Evolutionary conservation across 1,284 basidiomycete genomes (phyloP).

Genomic region (Ceratobasidium sp.): DNA sequence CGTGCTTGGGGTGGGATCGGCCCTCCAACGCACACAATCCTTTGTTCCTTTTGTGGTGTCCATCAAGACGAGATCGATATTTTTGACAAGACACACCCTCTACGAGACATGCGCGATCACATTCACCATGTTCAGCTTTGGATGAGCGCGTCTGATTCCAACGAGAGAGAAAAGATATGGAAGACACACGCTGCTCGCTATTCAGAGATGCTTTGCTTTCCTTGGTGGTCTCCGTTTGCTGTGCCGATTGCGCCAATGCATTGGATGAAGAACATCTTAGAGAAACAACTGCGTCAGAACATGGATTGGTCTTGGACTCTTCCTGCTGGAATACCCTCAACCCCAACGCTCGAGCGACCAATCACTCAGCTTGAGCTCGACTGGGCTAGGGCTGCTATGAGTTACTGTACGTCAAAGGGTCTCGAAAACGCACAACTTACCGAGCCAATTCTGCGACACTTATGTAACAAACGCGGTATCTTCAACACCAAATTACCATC

Average conservation of each 20-base stretch:
- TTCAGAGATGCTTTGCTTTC: background rate
- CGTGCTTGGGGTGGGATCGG: background rate
- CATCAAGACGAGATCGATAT: background rate
- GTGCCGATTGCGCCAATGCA: constrained; percentile 1
- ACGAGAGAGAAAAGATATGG: background rate
- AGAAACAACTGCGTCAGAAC: background rate
- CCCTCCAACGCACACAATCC: background rate
- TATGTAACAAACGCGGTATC: background rate
- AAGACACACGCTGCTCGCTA: background rate
- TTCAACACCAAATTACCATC: background rate
- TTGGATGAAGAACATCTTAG: background rate
- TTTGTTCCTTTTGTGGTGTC: background rate
- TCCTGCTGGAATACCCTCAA: background rate
- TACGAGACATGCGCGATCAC: background rate
- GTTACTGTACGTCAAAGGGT: background rate
- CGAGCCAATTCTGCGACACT: background rate
- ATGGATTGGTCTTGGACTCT: background rate
- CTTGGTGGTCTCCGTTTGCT: background rate
- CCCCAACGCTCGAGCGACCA: background rate
- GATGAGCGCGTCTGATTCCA: background rate
- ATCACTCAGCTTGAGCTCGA: background rate
- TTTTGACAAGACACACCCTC: background rate
- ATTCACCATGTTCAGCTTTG: background rate
- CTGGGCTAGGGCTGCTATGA: background rate
- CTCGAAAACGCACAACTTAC: background rate